Evolutionary conservation across 176 grass and related monocot genomes (phyloP), one percentile per base, ranked within the genome.

Genomic region (Elaeis guineensis): DNA sequence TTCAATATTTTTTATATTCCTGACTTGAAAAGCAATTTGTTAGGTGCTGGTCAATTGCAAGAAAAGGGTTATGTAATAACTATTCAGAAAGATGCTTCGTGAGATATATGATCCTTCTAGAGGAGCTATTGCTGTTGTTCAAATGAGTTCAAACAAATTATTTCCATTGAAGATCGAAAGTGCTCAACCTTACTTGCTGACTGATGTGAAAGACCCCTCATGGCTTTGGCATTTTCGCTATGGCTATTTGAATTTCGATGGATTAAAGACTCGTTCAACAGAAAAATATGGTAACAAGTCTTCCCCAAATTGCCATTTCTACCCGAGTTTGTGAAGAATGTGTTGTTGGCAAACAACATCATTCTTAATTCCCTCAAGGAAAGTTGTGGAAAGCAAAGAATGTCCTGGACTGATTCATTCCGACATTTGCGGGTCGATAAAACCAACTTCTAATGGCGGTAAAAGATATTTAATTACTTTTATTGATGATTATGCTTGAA

Each of bases 311-410:
- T 24, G 14, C 5, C 2, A 12, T 21, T 25, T 21, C 19, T 24
- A 2, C 4, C 12, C 12, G 4, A 58, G 21, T 58, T 58, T 58
- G 55, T 23, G n/a, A 63, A 49, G 29, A 63, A 63, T 49, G 60
- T 48, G 28, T 63, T 48, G 60, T 63, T 63, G 19, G 18, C 18
- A 21, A 23, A 50, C 29, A 63, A 63, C 61, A 63, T 49, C 6
- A 6, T 12, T 19, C 29, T 50, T 4, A 28, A 4, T 28, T 28
- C 5, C 25, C 25, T 5, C 25, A 28, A 28, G 25, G 4, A 5
- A 28, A 28, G 4, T 28, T 0, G 5, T 28, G 25, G 25, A 4
- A 4, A 28, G 25, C 25, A 28, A 28, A 28, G 5, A 5, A 0
- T 28, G 25, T 28, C 5, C 5, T 28, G 25, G 11, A 39, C n/a